Evolutionary conservation across 2,329 filamentous ascomycete genomes (phyloP).

Genomic region (Pseudogymnoascus sp.): DNA sequence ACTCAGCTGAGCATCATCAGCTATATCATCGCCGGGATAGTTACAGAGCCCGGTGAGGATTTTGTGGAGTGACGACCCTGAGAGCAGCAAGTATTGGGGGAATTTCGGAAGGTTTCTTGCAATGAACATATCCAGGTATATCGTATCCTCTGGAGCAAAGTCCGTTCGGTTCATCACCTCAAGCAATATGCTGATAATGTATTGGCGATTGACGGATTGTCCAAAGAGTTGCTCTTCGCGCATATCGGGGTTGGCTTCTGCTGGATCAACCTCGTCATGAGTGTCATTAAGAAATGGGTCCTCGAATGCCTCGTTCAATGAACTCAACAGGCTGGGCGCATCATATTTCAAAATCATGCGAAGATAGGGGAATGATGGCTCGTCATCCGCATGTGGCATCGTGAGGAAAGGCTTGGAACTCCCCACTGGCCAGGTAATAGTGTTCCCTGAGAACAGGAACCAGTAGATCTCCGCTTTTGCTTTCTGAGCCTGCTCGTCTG

Average conservation of each 20-base stretch:
- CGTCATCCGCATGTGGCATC: slow-evolving; percentile 43
- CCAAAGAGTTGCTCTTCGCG: slow-evolving; percentile 59
- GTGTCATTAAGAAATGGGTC: slow-evolving; percentile 85
- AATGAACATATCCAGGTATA: slow-evolving; percentile 98
- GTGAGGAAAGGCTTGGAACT: slow-evolving; percentile 54
- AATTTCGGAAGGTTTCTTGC: slow-evolving; percentile 94
- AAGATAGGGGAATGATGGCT: slow-evolving; percentile 79
- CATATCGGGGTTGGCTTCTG: slow-evolving; percentile 38
- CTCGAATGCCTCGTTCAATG: slow-evolving; percentile 94
- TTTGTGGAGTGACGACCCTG: slow-evolving; percentile 74
- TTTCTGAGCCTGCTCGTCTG: slow-evolving; percentile 59
- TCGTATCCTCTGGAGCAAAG: slow-evolving; percentile 72
- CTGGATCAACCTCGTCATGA: slow-evolving; percentile 52
- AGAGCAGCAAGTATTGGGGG: slow-evolving; percentile 85
- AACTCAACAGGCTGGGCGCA: slow-evolving; percentile 84
- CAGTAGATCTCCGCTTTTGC: slow-evolving; percentile 88
- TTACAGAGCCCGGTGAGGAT: slow-evolving; percentile 76
- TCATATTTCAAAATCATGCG: slow-evolving; percentile 80
- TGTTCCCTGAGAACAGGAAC: slow-evolving; percentile 83
- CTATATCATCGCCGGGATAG: slow-evolving; percentile 70
- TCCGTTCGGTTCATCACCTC: slow-evolving; percentile 77
- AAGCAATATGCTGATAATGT: slow-evolving; percentile 80
- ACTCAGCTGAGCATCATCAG: slow-evolving; percentile 93
- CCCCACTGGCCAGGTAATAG: slow-evolving; percentile 63
- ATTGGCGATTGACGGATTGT: slow-evolving; percentile 77